Evolutionary conservation across 176 grass and related monocot species (phyloP), one percentile per base, ranked within the genome.

Genomic region (Triticum turgidum): DNA sequence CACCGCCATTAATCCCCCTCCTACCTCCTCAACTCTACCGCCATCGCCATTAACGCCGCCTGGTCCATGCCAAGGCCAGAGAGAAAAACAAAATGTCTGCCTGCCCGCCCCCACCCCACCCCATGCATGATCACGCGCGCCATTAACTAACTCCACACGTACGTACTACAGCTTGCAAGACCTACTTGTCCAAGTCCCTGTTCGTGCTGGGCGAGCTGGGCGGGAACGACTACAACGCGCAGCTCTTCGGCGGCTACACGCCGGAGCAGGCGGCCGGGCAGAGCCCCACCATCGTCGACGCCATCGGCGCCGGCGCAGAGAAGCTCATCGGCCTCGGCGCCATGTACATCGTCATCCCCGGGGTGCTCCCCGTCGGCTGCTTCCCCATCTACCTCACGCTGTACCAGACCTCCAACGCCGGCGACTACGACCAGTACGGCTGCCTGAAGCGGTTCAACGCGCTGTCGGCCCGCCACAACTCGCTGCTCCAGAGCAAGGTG

Each of bases 161-260:
- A 30, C 29, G 29, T 30, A 1, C 44, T 47, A 0, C 85, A 97
- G 94, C 87, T 18, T 97, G 94, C 95, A 91, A 92, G 86, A 52
- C 87, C 9, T 97, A 97, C 77, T 68, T 97, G 5, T 67, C 80
- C 66, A 94, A 91, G 30, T 97, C 92, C 1, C 90, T 97, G 17
- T 97, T 97, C 80, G 84, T 97, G 0, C 80, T 97, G 2, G 95
- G 95, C 51, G 95, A 97, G 91, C 88, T 97, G 65, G 95, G 95
- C 11, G 95, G 95, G 38, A 99, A 99, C 80, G 97, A 99, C 83
- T 99, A 99, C 90, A 96, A 96, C 82, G 92, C 97, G 0, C 88
- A 86, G 82, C 47, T 99, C 29, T 99, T 99, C 84, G 84, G 88
- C 51, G 94, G 97, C 4, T 85, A 91, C 86, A 69, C 77, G 1